phyloP scores from a whole-genome alignment of 148 eudicot genomes.

The Cornus suecica region DNA sequence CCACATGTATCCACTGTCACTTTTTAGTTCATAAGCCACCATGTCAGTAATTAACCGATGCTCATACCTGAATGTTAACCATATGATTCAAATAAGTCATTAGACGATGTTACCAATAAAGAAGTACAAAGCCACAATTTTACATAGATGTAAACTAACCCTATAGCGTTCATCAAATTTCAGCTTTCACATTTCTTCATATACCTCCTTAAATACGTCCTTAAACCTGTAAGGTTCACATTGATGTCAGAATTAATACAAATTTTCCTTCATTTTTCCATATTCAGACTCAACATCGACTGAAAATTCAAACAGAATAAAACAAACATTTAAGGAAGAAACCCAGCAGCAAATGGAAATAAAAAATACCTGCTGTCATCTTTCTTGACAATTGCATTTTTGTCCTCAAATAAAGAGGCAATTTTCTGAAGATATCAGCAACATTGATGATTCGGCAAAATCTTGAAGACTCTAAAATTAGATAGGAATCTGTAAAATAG shows the following conservation, averaged over 20 bases:
- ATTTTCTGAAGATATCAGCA: constrained; percentile 59
- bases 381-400: constrained; percentile 75
- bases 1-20: constrained; percentile 79
- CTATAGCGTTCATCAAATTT: constrained; percentile 72
- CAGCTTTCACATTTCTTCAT: constrained; percentile 66
- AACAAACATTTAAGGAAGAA: no score
- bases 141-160: constrained; percentile 30
- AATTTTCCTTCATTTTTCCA: neutral
- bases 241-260: neutral
- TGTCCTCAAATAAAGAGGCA: constrained; percentile 80
- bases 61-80: no score
- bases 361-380: constrained; percentile 68
- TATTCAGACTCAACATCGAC: neutral
- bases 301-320: neutral
- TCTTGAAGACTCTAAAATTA: constrained; percentile 53
- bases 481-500: constrained; percentile 7
- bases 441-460: constrained; percentile 78
- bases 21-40: no score
- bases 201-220: constrained; percentile 73
- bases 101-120: constrained; percentile 5
- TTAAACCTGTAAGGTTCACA: constrained; percentile 47
- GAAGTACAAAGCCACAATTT: constrained; percentile 1
- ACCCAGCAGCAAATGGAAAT: neutral
- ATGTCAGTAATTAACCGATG: no score
- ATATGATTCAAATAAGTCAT: constrained; percentile 5